These are phyloP conservation scores for Aspergillus tanneri DNA, from an alignment of 2,329 filamentous ascomycete species.

Conservation along the genomic window DNA sequence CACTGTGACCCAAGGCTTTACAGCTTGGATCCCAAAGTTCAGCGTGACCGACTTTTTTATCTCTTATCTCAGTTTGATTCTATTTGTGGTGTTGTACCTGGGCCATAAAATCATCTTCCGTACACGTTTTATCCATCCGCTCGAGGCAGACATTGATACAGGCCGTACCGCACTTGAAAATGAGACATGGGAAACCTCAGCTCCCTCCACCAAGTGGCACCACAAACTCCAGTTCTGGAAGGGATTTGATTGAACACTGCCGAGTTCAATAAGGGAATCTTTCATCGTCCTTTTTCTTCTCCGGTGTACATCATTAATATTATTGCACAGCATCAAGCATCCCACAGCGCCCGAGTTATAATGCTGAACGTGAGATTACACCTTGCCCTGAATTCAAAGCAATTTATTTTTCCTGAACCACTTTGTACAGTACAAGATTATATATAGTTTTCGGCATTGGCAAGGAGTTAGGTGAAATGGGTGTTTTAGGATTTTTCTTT, in stretches of 20 bases:
- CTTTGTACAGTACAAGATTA: neutral
- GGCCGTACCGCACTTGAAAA: slow-evolving; percentile 39
- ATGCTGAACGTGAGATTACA: no score
- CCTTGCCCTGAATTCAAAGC: no score
- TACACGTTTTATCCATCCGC: slow-evolving; percentile 38
- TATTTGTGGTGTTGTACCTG: slow-evolving; percentile 60
- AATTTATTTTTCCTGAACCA: neutral
- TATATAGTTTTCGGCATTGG: neutral
- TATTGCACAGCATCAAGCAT: no score
- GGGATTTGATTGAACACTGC: slow-evolving; percentile 63
- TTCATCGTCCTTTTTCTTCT: no score
- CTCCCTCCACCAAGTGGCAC: slow-evolving; percentile 68
- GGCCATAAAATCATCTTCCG: slow-evolving; percentile 57
- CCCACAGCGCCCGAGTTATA: no score
- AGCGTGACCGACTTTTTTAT: slow-evolving; percentile 61
- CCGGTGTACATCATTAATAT: no score
- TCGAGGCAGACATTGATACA: slow-evolving; percentile 46
- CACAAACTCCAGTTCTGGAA: slow-evolving; percentile 95
- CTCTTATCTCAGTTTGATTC: slow-evolving; percentile 62
- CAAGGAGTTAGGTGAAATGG: neutral
- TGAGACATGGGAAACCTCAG: slow-evolving; percentile 34
- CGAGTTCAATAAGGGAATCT: neutral
- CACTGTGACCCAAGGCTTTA: slow-evolving; percentile 67
- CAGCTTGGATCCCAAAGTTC: slow-evolving; percentile 63
- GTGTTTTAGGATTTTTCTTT: neutral